phyloP scores from a whole-genome alignment of 2,329 filamentous ascomycete genomes.

The Cladophialophora exuberans region DNA sequence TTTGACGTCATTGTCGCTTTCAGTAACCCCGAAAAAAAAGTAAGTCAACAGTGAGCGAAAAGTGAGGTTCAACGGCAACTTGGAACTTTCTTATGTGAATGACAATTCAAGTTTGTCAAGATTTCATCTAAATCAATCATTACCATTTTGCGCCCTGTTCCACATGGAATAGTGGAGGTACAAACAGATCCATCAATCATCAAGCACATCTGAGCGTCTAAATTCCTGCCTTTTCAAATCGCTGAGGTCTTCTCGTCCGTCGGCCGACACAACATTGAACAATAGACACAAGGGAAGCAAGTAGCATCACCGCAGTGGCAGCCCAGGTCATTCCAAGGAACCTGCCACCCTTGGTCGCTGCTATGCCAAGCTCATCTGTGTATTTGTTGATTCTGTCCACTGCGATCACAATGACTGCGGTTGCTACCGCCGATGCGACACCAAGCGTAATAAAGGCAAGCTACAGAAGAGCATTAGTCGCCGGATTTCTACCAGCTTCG shows the following conservation, averaged over 20 bases:
- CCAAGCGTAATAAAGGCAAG: slow-evolving; percentile 64
- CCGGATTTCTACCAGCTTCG: not conserved
- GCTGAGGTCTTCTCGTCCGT: slow-evolving; percentile 11
- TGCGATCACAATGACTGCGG: slow-evolving; percentile 62
- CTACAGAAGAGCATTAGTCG: slow-evolving; percentile 31
- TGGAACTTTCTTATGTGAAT: too few relatives aligned
- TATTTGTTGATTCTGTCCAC: slow-evolving; percentile 57
- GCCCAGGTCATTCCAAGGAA: slow-evolving; percentile 66
- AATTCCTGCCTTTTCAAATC: slow-evolving; percentile 21
- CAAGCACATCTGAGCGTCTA: not conserved
- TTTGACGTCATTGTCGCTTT: too few relatives aligned
- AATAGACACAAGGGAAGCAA: slow-evolving; percentile 37
- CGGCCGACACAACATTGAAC: slow-evolving; percentile 31
- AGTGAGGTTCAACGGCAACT: too few relatives aligned
- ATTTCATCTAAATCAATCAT: too few relatives aligned
- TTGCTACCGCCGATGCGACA: slow-evolving; percentile 74
- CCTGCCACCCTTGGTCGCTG: slow-evolving; percentile 54
- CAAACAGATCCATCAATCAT: too few relatives aligned
- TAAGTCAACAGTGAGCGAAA: too few relatives aligned
- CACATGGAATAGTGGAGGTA: too few relatives aligned
- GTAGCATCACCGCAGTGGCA: slow-evolving; percentile 51
- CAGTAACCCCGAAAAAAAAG: too few relatives aligned
- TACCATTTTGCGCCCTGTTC: too few relatives aligned
- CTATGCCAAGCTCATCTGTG: slow-evolving; percentile 54
- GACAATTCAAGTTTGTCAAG: too few relatives aligned